A percentile compares a stretch with the other conserved stretches of the same genome.
Evolutionary conservation across 108 stramenopile genomes (phyloP).

Genomic region (Hondaea fermentalgiana): DNA sequence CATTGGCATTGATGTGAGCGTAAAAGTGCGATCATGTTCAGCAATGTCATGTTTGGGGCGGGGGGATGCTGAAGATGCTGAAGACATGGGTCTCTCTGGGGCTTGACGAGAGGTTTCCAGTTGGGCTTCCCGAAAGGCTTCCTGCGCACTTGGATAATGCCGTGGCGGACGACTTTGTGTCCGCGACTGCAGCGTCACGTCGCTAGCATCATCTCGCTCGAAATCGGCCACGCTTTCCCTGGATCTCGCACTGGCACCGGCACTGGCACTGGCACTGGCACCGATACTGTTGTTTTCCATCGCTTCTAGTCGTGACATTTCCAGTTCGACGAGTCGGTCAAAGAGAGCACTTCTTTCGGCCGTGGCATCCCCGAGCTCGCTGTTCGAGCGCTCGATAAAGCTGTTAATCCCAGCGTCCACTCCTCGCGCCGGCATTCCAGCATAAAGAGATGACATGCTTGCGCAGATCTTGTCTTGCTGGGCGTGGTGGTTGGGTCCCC

Average conservation of each 20-base stretch:
- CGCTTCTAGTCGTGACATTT: neutral
- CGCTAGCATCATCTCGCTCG: too few species aligned
- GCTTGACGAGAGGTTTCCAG: neutral
- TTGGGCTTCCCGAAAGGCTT: neutral
- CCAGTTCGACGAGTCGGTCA: neutral
- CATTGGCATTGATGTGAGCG: neutral
- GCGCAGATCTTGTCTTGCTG: too few species aligned
- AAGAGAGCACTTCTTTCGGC: neutral
- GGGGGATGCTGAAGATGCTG: neutral
- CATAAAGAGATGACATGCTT: too few species aligned
- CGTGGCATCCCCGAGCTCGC: neutral
- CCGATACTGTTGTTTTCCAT: neutral
- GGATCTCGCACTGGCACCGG: too few species aligned
- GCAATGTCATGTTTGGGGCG: neutral
- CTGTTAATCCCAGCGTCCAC: neutral
- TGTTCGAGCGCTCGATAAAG: neutral
- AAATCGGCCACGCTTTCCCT: too few species aligned
- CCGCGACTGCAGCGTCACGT: too few species aligned
- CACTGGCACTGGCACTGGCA: neutral
- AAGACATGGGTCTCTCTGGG: neutral
- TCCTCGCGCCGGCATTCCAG: neutral
- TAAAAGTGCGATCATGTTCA: neutral
- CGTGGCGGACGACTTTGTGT: neutral
- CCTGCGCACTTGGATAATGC: neutral
- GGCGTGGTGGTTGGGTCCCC: too few species aligned